A percentile compares a stretch with the other conserved stretches of the same genome.
Evolutionary conservation across 2,329 filamentous ascomycete genomes (phyloP).

Genomic region (Trichoderma brevicompactum): DNA sequence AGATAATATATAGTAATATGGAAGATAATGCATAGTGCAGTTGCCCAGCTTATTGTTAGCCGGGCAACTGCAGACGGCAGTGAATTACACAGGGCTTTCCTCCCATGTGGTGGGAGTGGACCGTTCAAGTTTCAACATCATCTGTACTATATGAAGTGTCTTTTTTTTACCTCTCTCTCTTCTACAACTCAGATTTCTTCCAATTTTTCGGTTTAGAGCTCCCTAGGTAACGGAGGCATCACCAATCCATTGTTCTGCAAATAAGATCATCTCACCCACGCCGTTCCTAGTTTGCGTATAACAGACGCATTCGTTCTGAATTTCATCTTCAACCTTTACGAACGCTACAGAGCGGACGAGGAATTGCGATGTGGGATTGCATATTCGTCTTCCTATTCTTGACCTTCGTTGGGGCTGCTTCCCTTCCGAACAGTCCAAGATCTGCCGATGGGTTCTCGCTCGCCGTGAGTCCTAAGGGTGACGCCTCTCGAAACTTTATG

Average conservation of each 20-base stretch:
- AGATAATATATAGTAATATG: too few relatives aligned
- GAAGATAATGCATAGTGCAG: not conserved
- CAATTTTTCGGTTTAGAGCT: too few relatives aligned
- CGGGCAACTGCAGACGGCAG: conserved; percentile 18
- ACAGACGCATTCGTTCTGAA: not conserved
- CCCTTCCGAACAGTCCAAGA: not conserved
- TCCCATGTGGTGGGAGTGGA: not conserved
- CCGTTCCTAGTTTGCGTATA: too few relatives aligned
- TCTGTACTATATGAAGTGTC: too few relatives aligned
- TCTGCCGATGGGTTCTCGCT: conserved; percentile 38
- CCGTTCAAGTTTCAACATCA: too few relatives aligned
- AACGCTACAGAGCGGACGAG: not conserved
- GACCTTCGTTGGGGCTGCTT: not conserved
- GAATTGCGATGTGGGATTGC: conserved; percentile 12
- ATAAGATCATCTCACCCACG: too few relatives aligned
- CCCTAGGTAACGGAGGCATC: too few relatives aligned
- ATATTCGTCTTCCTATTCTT: conserved; percentile 9
- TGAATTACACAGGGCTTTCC: conserved; percentile 16
- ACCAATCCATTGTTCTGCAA: too few relatives aligned
- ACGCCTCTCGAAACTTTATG: conserved; percentile 40
- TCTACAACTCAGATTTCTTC: too few relatives aligned
- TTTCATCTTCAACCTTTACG: not conserved
- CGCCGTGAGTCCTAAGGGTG: conserved; percentile 33
- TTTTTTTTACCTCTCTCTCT: not conserved
- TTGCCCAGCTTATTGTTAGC: not conserved